Base-by-base conservation (phyloP, 179 eudicot species). In the Actinidia arguta region DNA sequence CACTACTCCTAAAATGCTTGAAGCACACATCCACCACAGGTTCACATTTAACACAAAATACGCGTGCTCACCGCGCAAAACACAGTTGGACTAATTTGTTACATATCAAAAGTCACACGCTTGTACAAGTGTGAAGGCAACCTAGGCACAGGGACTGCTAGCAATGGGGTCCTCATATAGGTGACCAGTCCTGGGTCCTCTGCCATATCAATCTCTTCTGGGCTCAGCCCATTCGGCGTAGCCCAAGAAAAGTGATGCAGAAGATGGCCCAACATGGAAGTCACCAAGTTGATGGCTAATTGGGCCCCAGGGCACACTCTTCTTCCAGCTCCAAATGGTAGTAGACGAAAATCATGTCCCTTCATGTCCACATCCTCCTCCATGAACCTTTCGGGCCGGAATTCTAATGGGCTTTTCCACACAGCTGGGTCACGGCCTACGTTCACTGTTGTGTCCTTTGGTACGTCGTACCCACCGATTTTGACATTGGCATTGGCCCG, bases 271-370 rank as follows among this genome's bases (percentile, higher is more conserved):
- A 94, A 72, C 97, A 92, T 93, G 0, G 94, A 92, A 3, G 93
- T 89, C 16, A 92, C 93, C 91, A 94, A 74, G 80, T 92, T 88
- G 59, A 93, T 91, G 6, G 90, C 98, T 39, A 94, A 86, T 54
- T 91, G 97, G 42, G 95, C 87, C 39, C 97, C 98, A 0, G 98
- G 97, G 83, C 98, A 94, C 5, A 92, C 87, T 17, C 98, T 83
- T 78, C 97, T 86, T 22, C 98, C 98, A 0, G 97, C 94, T 8
- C 98, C 98, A 42, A 94, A 94, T 5, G 98, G 97, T 0, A 94
- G 84, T 52, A 94, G 74, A 44, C 95, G 80, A 46, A 84, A 92
- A 73, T 94, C 95, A 8, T 89, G 91, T 11, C 98, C 98, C 84
- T 92, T 94, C 91, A 94, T 88, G 79, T 94, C 97, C 0, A 93